A percentile compares a stretch with the other conserved stretches of the same genome.
Conservation (phyloP, 352 stramenopile species). For the Globisporangium abappressorium region DNA sequence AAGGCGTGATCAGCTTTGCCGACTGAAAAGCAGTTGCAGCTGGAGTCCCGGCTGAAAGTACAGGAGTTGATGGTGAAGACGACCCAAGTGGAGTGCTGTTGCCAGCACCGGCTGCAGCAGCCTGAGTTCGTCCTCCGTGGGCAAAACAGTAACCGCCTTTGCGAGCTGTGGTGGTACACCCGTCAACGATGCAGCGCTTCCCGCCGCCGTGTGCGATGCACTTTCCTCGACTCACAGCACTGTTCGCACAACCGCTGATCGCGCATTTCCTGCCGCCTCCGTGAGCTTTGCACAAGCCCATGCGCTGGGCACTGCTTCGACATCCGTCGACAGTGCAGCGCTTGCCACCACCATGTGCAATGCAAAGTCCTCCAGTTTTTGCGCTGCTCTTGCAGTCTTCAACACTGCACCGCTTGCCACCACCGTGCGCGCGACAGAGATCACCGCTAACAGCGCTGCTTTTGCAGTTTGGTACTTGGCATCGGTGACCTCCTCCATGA, state of each 20-base stretch:
- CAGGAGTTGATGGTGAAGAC: not conserved
- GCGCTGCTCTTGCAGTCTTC: constrained; percentile 73
- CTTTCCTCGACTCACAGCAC: constrained; percentile 77
- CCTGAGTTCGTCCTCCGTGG: constrained; percentile 46
- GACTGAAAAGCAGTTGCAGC: not conserved
- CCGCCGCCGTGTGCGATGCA: constrained; percentile 83
- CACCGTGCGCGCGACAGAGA: constrained; percentile 79
- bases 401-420: constrained; percentile 71
- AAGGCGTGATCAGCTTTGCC: constrained; percentile 11
- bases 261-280: constrained; percentile 76
- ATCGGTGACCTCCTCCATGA: constrained; percentile 81
- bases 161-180: constrained; percentile 73
- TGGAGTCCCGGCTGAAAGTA: not conserved
- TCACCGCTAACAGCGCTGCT: constrained; percentile 78
- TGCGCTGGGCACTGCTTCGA: constrained; percentile 74
- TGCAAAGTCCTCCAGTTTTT: constrained; percentile 82
- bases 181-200: constrained; percentile 72
- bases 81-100: constrained; percentile 14
- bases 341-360: constrained; percentile 81
- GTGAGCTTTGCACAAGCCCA: constrained; percentile 84
- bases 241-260: constrained; percentile 63
- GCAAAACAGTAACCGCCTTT: constrained; percentile 84
- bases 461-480: constrained; percentile 63
- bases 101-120: not conserved
- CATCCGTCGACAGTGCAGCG: constrained; percentile 70